Evolutionary conservation across 2,329 filamentous ascomycete genomes (phyloP).

Genomic region (Aspergillus uvarum): DNA sequence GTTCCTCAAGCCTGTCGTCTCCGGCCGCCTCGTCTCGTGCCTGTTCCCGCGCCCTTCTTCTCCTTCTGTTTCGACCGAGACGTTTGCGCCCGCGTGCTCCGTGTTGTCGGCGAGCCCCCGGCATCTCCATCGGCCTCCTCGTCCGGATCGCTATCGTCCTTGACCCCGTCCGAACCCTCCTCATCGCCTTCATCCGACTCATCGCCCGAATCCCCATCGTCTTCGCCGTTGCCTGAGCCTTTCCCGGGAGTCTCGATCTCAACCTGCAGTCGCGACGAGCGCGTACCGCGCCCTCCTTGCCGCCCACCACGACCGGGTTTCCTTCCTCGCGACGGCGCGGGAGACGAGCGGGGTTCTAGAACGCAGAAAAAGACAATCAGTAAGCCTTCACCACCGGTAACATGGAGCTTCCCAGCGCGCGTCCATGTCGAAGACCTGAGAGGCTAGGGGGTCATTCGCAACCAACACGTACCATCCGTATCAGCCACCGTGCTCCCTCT

Average conservation of each 20-base stretch:
- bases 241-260: constrained; percentile 37
- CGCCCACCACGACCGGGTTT: constrained; percentile 37
- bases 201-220: constrained; percentile 42
- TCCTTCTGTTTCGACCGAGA: constrained; percentile 38
- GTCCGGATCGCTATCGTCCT: constrained; percentile 39
- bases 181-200: constrained; percentile 43
- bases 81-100: constrained; percentile 39
- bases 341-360: constrained; percentile 45
- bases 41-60: constrained; percentile 33
- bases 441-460: background rate
- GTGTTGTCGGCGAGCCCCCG: constrained; percentile 36
- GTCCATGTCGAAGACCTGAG: too few relatives aligned
- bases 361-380: background rate
- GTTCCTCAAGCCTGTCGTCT: constrained; percentile 28
- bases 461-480: constrained; percentile 45
- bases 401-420: too few relatives aligned
- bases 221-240: constrained; percentile 33
- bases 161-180: constrained; percentile 37
- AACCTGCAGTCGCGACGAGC: constrained; percentile 40
- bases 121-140: constrained; percentile 38
- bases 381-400: background rate
- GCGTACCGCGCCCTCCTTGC: constrained; percentile 36
- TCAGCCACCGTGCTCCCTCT: constrained; percentile 48
- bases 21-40: constrained; percentile 37
- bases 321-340: constrained; percentile 42